Evolutionary conservation across 2,329 filamentous ascomycete species (phyloP), one percentile per base, ranked within the genome.

Genomic region (Pezicula radicicola): DNA sequence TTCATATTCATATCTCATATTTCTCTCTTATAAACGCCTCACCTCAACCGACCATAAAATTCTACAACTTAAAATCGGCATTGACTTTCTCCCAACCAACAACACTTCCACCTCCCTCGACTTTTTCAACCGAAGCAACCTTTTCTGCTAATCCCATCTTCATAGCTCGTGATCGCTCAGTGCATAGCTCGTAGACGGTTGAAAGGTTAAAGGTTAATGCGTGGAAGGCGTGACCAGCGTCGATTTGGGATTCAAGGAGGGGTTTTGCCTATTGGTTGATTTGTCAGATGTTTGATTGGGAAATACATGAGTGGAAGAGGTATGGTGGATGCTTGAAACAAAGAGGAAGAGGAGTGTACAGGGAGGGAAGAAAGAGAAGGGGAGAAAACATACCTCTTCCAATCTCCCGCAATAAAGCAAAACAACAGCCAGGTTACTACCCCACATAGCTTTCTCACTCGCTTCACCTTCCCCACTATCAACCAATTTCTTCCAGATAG

Each of bases 171-270:
- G 89, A 82, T 55, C 81, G 80, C 61, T 97, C 92, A 0, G 89
- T 92, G 66, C 89, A 94, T 7, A 97, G 78, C 70, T 97, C 94
- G 66, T 96, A 97, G 62, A 96, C 83, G 0, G 93, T 97, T 10
- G 86, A 84, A 12, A 99, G 71, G 66, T 97, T 97, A 71, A 97
- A 96, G 0, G 95, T 81, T 2, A 96, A 72, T 1, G 89, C 89
- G 56, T 89, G 85, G 52, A 93, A 97, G 0, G 83, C 81, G 39
- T 82, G 75, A 1, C 84, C 81, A 1, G 74, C 67, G 3, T 82
- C 76, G 0, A 91, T 75, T 10, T 95, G 71, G 0, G 72, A 70
- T 62, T 93, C 87, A 3, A 97, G 73, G 1, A 89, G 70, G 12
- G 75, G 69, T 13, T 83, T 82, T 1, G 89, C 88, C 78, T 89